These are phyloP conservation scores for Alopecurus myosuroides DNA, from an alignment of 176 grass and related monocot genomes.

Conservation along the genomic window DNA sequence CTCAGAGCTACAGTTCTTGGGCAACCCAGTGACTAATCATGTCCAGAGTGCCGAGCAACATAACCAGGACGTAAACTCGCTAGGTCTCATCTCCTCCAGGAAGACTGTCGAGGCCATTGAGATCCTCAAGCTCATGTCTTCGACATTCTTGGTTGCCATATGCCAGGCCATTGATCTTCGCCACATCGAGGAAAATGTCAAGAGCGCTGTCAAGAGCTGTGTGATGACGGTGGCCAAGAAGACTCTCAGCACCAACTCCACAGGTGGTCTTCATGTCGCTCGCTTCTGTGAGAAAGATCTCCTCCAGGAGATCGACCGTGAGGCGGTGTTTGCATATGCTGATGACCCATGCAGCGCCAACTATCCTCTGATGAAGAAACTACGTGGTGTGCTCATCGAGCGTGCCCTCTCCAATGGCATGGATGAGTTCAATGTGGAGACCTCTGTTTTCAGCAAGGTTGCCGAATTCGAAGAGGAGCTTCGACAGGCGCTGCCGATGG, in stretches of 20 bases:
- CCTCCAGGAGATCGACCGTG: neutral
- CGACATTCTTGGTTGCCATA: neutral
- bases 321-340: neutral
- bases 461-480: neutral
- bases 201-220: neutral
- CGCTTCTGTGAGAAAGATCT: neutral
- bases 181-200: neutral
- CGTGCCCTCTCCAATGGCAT: neutral
- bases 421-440: neutral
- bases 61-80: conserved; percentile 82
- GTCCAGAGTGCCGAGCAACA: conserved; percentile 92
- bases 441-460: neutral
- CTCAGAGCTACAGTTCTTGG: conserved; percentile 79
- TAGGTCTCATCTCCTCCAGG: conserved; percentile 68
- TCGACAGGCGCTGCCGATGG: neutral
- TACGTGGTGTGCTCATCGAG: neutral
- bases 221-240: neutral
- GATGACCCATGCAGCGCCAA: neutral
- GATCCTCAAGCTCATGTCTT: neutral
- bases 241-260: neutral
- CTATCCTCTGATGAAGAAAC: neutral
- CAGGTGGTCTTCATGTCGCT: neutral
- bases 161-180: neutral
- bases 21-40: conserved; percentile 77
- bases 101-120: conserved; percentile 65